Base-by-base conservation (phyloP, 352 stramenopile species). In the Globisporangium viniferum region DNA sequence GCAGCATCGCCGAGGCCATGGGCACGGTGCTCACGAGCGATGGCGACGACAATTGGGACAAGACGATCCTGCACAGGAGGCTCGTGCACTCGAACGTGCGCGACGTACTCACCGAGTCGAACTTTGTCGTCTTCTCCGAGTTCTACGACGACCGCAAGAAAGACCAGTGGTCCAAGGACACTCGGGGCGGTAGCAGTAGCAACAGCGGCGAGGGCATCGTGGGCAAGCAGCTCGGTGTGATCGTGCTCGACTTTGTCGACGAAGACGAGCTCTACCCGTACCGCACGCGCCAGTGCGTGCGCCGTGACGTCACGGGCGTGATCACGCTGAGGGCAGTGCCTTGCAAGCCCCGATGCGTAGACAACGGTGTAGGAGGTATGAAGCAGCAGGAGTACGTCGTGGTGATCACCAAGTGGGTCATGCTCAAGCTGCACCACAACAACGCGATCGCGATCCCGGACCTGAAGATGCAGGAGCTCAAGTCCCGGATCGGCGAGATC, bases 241-340 rank as follows among this genome's bases (percentile, higher is more conserved):
- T 82, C 29, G 59, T 68, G 22, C 20, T 73, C 15, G 69, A 79
- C 59, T 71, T 63, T 27, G 73, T 83, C 18, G 69, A 83, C 53
- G 56, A 73, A 1, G 76, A 83, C 68, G 76, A 77, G 36, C 51
- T 83, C 36, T 77, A 77, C 46, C 76, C 76, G 60, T 83, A 83
- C 48, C 20, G 54, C 12, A 68, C 73, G 31, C 24, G 36, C 6
- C 58, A 81, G 53, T 74, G 71, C 53, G 27, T 78, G 5, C 76
- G 74, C n/a, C 72, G 72, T 27, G 69, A 82, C 60, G 53, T 78
- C 29, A 73, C 60, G 7, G 66, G 48, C 1, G 64, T 73, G 3
- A 48, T 79, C 14, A 68, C 59, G 24, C 36, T 77, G 24, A 53
- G 49, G 2, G n/a, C 67, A 0, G 61, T 72, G 15, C 27, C 67